These are phyloP conservation scores for Lipomyces sp. DNA, from an alignment of 805 yeast species.

Conservation along the genomic window DNA sequence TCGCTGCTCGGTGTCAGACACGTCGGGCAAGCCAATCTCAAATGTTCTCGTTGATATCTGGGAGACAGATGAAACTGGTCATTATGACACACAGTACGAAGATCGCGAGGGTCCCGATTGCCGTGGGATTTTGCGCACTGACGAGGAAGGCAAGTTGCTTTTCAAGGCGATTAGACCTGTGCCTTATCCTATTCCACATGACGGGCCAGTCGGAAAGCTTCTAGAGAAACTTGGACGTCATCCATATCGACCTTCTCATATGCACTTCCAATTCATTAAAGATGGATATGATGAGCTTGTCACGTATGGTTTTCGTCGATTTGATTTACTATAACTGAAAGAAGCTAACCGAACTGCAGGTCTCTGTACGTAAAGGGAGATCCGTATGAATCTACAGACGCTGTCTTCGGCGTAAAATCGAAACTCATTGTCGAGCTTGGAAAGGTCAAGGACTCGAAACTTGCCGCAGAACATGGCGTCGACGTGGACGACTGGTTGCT, in stretches of 20 bases:
- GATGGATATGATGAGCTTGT: slow-evolving; percentile 37
- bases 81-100: slow-evolving; percentile 39
- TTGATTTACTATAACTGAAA: neutral
- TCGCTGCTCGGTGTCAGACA: slow-evolving; percentile 35
- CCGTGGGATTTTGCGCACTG: slow-evolving; percentile 38
- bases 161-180: slow-evolving; percentile 39
- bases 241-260: slow-evolving; percentile 41
- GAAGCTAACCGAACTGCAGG: too few relatives aligned
- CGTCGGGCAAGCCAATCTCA: slow-evolving; percentile 36
- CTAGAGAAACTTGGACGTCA: slow-evolving; percentile 39
- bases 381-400: slow-evolving; percentile 37
- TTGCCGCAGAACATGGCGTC: slow-evolving; percentile 20
- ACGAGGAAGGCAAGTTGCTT: slow-evolving; percentile 34
- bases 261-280: slow-evolving; percentile 36
- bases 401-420: slow-evolving; percentile 41
- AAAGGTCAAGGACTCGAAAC: slow-evolving; percentile 9
- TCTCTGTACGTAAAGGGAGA: slow-evolving; percentile 38
- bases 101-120: slow-evolving; percentile 41
- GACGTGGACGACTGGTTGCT: slow-evolving; percentile 18
- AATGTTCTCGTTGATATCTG: slow-evolving; percentile 39
- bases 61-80: slow-evolving; percentile 43
- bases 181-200: slow-evolving; percentile 43
- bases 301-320: slow-evolving; percentile 23
- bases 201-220: slow-evolving; percentile 42
- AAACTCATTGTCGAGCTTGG: slow-evolving; percentile 27